A percentile compares a stretch with the other conserved stretches of the same genome.
These are phyloP conservation scores for Linnemannia exigua DNA, from an alignment of 192 early-diverging fungal species.

Conservation along the genomic window DNA sequence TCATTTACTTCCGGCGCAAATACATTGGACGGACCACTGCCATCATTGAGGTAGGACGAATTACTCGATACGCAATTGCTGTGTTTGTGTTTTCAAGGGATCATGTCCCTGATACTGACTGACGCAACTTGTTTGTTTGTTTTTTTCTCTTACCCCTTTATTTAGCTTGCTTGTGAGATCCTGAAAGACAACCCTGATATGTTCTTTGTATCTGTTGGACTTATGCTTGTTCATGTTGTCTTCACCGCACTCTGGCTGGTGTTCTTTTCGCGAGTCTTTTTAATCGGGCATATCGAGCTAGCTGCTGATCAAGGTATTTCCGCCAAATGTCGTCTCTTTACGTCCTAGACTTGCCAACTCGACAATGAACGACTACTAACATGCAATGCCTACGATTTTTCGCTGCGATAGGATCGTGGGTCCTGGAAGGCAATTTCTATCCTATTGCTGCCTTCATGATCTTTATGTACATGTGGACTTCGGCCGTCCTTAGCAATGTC, in stretches of 20 bases:
- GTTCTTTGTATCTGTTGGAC: slow-evolving; percentile 70
- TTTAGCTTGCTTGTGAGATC: slow-evolving; percentile 79
- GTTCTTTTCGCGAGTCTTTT: slow-evolving; percentile 76
- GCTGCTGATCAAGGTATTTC: slow-evolving; percentile 5
- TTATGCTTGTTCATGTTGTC: slow-evolving; percentile 68
- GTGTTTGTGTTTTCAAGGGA: not conserved
- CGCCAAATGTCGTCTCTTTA: not conserved
- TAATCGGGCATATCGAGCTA: slow-evolving; percentile 62
- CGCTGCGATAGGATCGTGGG: slow-evolving; percentile 58
- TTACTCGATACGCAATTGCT: not conserved
- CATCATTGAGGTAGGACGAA: slow-evolving; percentile 63
- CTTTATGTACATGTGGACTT: slow-evolving; percentile 84
- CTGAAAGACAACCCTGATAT: slow-evolving; percentile 78
- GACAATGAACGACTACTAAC: not conserved
- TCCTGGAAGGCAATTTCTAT: slow-evolving; percentile 64
- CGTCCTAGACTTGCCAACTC: not conserved
- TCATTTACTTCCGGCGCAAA: slow-evolving; percentile 56
- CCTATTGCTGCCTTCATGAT: slow-evolving; percentile 69
- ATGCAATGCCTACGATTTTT: not conserved
- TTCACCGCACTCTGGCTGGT: slow-evolving; percentile 78
- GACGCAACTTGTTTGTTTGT: not conserved
- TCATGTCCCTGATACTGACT: not conserved
- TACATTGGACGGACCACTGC: slow-evolving; percentile 65
- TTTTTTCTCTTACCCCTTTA: slow-evolving; percentile 5
- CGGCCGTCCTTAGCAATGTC: slow-evolving; percentile 75